These are phyloP conservation scores for Psilocybe subaeruginosa DNA, from an alignment of 768 basidiomycete species.

Conservation along the genomic window DNA sequence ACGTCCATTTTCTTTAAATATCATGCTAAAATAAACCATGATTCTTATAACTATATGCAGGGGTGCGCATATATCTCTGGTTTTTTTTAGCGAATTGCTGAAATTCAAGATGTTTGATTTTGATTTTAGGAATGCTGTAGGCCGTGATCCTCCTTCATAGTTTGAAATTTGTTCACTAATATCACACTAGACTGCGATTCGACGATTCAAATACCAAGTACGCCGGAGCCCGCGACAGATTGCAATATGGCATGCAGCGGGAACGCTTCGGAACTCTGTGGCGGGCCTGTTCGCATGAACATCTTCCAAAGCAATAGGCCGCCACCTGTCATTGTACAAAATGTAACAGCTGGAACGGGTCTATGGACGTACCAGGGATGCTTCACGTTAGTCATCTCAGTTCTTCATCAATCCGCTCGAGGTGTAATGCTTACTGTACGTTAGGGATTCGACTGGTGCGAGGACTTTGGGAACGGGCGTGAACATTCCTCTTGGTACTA, in stretches of 20 bases:
- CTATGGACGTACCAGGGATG: slow-evolving; percentile 66
- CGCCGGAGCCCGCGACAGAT: slow-evolving; percentile 43
- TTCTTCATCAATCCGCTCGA: neutral
- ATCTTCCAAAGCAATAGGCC: slow-evolving; percentile 57
- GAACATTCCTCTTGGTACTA: slow-evolving; percentile 47
- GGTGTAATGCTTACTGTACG: neutral
- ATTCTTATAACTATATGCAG: neutral
- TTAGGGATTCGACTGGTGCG: slow-evolving; percentile 35
- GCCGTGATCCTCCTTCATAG: slow-evolving; percentile 13
- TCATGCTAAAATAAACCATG: neutral
- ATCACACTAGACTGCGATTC: slow-evolving; percentile 58
- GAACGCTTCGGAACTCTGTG: slow-evolving; percentile 55
- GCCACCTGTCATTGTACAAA: slow-evolving; percentile 51
- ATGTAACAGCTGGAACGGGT: slow-evolving; percentile 34
- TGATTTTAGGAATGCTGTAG: slow-evolving; percentile 41
- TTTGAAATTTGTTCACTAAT: neutral
- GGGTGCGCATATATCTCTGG: neutral
- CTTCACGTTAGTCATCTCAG: slow-evolving; percentile 48
- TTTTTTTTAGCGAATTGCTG: neutral
- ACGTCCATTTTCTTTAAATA: slow-evolving; percentile 15
- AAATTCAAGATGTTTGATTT: neutral
- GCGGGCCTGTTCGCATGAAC: slow-evolving; percentile 52
- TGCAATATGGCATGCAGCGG: slow-evolving; percentile 60
- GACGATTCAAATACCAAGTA: slow-evolving; percentile 49
- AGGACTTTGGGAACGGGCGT: slow-evolving; percentile 38